Base-by-base conservation (phyloP, 1,139 yeast species). In the Scheffersomyces lignicola region DNA sequence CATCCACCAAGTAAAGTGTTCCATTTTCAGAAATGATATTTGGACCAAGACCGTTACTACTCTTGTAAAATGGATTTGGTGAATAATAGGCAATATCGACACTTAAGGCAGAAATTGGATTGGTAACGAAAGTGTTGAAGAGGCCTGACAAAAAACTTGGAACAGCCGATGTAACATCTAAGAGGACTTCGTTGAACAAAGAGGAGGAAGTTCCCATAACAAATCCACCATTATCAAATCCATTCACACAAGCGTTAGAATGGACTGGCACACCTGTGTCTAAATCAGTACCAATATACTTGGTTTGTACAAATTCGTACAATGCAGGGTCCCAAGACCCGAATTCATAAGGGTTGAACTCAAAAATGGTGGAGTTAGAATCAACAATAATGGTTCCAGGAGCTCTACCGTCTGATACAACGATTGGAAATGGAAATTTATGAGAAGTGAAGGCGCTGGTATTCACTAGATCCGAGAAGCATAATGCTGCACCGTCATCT, bases 171-270 rank as follows among this genome's bases (percentile, higher is more conserved):
- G 18, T 20, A 9, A 13, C 54, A 20, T 81, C 51, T 27, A 66
- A 60, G 4, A 26, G 4, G n/a, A 26, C 18, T 48, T 73, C 78
- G 59, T 85, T 87, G 65, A 87, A 87, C 37, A 88, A 64, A 0
- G 92, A 71, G 0, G 95, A 82, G 0, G 94, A 83, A 2, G 94
- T 82, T 29, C 94, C 95, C 59, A 84, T 60, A 27, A 83, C 65
- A 54, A 76, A 85, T 1, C 90, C 95, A 5, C 85, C 83, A 53
- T 85, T 85, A 56, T 85, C 95, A 44, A 73, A 80, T 2, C 94
- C 95, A 10, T 68, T 72, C 38, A 77, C 60, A 61, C 95, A 85
- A 8, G 48, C 42, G 18, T 43, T 48, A n/a, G 45, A 49, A 30
- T 50, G 48, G 5, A 20, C 18, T 7, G 68, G 60, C 17, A 40